Conservation (phyloP, 495 filamentous ascomycete species). For the Aspergillus haitiensis region DNA sequence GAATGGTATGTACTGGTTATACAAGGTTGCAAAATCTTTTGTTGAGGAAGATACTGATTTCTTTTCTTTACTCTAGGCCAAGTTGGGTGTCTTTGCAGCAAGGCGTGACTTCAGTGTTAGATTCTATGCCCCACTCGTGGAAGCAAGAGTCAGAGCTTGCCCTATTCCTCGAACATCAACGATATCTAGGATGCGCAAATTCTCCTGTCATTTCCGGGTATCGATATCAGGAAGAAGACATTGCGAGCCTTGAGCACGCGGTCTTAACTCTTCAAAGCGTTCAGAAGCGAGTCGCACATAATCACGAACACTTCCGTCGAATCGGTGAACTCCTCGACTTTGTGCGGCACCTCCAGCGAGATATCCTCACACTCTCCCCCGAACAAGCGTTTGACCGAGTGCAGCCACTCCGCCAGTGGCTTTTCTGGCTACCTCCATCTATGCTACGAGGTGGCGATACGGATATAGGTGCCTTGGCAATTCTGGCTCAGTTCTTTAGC, state of each 20-base stretch:
- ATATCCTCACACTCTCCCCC: conserved; percentile 68
- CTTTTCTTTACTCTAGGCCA: conserved; percentile 56
- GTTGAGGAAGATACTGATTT: conserved; percentile 30
- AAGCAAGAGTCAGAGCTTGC: conserved; percentile 83
- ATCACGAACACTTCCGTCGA: conserved; percentile 70
- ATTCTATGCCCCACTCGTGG: conserved; percentile 85
- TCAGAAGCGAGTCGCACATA: conserved; percentile 68
- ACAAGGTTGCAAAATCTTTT: conserved; percentile 30
- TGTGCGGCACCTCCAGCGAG: conserved; percentile 72
- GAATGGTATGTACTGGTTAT: conserved; percentile 72
- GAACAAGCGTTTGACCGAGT: conserved; percentile 86
- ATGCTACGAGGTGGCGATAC: conserved; percentile 58
- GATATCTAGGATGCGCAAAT: conserved; percentile 54
- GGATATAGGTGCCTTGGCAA: conserved; percentile 45
- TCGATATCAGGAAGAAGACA: conserved; percentile 57
- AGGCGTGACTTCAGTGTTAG: conserved; percentile 84
- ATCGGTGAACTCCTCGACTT: conserved; percentile 80
- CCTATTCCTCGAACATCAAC: conserved; percentile 72
- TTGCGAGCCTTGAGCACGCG: conserved; percentile 61
- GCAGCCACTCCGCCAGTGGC: conserved; percentile 81
- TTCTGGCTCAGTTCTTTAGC: conserved; percentile 90
- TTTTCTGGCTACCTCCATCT: conserved; percentile 89
- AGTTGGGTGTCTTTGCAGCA: conserved; percentile 91
- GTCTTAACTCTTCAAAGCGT: conserved; percentile 60
- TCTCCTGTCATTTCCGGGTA: conserved; percentile 51